Base-by-base conservation (phyloP, 495 filamentous ascomycete genomes). In the Rostrohypoxylon terebratum region DNA sequence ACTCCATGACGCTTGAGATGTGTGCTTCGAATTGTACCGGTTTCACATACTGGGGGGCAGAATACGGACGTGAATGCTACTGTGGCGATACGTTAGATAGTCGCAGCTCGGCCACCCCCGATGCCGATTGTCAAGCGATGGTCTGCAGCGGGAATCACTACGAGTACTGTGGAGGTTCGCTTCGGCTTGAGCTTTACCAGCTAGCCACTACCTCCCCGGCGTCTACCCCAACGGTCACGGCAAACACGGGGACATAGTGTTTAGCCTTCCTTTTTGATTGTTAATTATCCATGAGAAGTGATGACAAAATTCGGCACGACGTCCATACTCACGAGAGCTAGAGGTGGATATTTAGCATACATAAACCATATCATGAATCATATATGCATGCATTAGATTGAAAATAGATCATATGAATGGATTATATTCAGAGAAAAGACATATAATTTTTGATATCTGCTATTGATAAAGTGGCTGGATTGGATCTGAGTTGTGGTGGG, bases 11-110 rank as follows among this genome's bases (percentile, higher is more conserved):
- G 2, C 38, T 81, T 4, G 77, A 81, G 69, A 45, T 68, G 18
- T 83, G 80, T 60, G 77, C 75, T 16, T 60, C 66, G 4, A 74
- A 66, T 51, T 81, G 79, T 42, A 28, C 38, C 8, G 77, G 69
- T 9, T 83, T 75, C 58, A 76, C 58, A 33, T 81, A 77, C 53
- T 81, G 75, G 66, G 80, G 71, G 2, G 61, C 71, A 3, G 81
- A 83, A 44, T 81, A 79, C 44, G 75, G 74, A 9, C 68, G 78
- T 58, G 77, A 82, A 59, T 81, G 80, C 55, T 83, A 81, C 42
- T 82, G 80, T 34, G 81, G 81, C 44, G 72, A 83, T 44, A 69
- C 70, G 21, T 65, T 81, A 10, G 68, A 77, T 51, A 57, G 73
- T 45, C 59, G 62, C 38, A 82, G 75, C 62, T 73, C 74, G 3